Base-by-base conservation (phyloP, 106 monocot species). In the Dendrobium nobile region DNA sequence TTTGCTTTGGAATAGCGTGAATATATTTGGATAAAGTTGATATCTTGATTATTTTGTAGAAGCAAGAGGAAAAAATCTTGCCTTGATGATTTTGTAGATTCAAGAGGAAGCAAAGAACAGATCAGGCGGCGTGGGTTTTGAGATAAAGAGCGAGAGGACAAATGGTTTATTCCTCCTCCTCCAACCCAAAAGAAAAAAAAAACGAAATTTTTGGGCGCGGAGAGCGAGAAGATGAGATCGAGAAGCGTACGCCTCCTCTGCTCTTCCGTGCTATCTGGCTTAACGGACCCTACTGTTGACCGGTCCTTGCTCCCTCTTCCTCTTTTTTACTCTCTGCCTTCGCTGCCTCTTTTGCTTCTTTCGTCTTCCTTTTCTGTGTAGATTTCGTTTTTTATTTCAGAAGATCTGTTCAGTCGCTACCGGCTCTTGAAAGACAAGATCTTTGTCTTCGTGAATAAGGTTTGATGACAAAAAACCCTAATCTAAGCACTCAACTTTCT, bases 241-340 rank as follows among this genome's bases (percentile, higher is more conserved):
- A 37, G 70, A 33, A 26, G 26, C 70, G 70, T 70, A 70, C 70
- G 9, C 72, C 10, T 11, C 37, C 7, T 33, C 72, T 33, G 72
- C 72, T 28, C 26, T 6, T 77, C 77, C 28, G 13, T 77, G 20
- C 54, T 11, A 51, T 1, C 54, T 11, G 51, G 54, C 51, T 77
- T 51, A 77, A 77, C 45, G 24, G 54, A 77, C 47, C 2, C 54
- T 27, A 54, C 77, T 77, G 54, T 51, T 77, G 78, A 56, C 78
- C 59, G 33, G 33, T 72, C 31, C 37, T 40, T 15, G 9, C 22
- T 6, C 61, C 61, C 61, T n/a, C 22, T 20, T 61, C 61, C 3
- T 5, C 22, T 8, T 22, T 37, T 40, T 13, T 0, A 15, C 6
- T 15, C 40, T 67, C 9, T 22, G 9, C 27, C n/a, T 67, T 27